These are phyloP conservation scores for Diospyros lotus DNA, from an alignment of 148 eudicot species.

Conservation along the genomic window DNA sequence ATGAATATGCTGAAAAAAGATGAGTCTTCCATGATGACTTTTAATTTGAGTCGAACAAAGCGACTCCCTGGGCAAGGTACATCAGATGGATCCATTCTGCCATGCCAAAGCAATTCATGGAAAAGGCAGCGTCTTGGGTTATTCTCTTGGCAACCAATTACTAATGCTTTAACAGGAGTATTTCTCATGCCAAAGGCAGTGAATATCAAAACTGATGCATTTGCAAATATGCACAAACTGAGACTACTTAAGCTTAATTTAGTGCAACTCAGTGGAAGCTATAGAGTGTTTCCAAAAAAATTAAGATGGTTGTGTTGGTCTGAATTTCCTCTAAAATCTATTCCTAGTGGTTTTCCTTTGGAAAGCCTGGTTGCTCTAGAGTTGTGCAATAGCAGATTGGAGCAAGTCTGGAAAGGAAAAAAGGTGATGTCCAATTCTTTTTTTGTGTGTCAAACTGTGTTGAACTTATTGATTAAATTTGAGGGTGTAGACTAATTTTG, in stretches of 20 bases:
- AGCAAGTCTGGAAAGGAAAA: constrained; percentile 9
- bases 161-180: neutral
- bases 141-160: neutral
- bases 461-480: neutral
- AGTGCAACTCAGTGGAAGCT: constrained; percentile 1
- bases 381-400: neutral
- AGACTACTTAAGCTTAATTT: constrained; percentile 7
- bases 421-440: neutral
- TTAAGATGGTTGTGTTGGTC: constrained; percentile 7
- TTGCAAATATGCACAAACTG: constrained; percentile 6
- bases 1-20: neutral
- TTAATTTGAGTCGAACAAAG: neutral
- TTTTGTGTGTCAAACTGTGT: neutral
- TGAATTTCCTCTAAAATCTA: constrained; percentile 9
- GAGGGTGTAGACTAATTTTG: neutral
- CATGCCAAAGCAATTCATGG: neutral
- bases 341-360: neutral
- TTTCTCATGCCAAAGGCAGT: neutral
- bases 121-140: constrained; percentile 4
- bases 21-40: neutral
- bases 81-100: neutral
- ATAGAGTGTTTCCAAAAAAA: neutral
- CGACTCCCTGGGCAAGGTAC: neutral
- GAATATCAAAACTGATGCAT: constrained; percentile 6
- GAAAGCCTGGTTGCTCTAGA: constrained; percentile 12